phyloP scores from a whole-genome alignment of 139 green algal species.

The Tetraselmis striata region DNA sequence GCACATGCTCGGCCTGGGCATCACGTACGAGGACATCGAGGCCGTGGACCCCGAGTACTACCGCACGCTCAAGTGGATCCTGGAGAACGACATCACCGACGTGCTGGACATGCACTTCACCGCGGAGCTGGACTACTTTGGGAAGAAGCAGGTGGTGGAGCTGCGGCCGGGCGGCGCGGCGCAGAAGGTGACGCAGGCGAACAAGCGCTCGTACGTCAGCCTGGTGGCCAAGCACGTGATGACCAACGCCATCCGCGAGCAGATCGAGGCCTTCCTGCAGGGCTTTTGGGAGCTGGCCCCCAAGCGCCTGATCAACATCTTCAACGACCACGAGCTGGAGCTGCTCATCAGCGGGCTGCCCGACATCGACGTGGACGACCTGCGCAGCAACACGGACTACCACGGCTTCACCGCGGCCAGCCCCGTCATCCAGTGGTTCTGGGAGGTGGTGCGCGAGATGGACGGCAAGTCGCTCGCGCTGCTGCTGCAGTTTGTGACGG shows the following conservation, averaged over 20 bases:
- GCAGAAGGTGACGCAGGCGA: slow-evolving; percentile 82
- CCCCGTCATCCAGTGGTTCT: slow-evolving; percentile 89
- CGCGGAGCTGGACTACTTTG: slow-evolving; percentile 86
- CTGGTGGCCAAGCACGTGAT: slow-evolving; percentile 87
- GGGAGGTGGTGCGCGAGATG: slow-evolving; percentile 82
- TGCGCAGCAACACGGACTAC: slow-evolving; percentile 91
- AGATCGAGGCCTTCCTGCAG: slow-evolving; percentile 70
- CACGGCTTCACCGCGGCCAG: slow-evolving; percentile 59
- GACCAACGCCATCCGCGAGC: slow-evolving; percentile 84
- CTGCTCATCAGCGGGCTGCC: slow-evolving; percentile 93
- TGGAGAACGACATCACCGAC: slow-evolving; percentile 92
- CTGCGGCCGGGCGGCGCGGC: slow-evolving; percentile 64
- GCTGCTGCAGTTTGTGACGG: slow-evolving; percentile 85
- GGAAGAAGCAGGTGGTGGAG: slow-evolving; percentile 72
- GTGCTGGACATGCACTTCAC: slow-evolving; percentile 92
- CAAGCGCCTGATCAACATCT: slow-evolving; percentile 71
- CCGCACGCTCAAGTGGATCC: slow-evolving; percentile 88
- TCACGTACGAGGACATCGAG: slow-evolving; percentile 82
- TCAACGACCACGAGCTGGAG: slow-evolving; percentile 98
- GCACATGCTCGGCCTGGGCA: slow-evolving; percentile 82
- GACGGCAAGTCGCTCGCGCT: slow-evolving; percentile 80
- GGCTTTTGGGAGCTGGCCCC: slow-evolving; percentile 95
- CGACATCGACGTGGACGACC: slow-evolving; percentile 90
- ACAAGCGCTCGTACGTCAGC: slow-evolving; percentile 96
- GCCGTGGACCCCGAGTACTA: slow-evolving; percentile 94